These are phyloP conservation scores for Aeschynomene evenia DNA, from an alignment of 306 rosid species.

Conservation along the genomic window DNA sequence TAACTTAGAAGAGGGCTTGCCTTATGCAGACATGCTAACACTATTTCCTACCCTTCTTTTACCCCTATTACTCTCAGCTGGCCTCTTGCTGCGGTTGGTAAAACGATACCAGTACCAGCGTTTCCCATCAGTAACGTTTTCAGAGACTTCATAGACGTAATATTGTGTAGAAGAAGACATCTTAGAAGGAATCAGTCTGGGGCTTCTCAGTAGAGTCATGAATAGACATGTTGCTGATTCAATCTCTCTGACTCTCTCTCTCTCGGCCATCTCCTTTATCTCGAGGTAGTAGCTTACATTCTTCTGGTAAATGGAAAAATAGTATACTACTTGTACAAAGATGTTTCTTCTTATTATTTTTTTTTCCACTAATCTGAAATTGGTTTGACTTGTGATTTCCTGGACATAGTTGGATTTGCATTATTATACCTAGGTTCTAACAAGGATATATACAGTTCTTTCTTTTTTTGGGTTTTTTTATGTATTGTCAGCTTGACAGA, in stretches of 20 bases:
- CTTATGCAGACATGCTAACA: constrained; percentile 23
- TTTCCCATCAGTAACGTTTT: constrained; percentile 28
- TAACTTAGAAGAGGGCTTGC: not conserved
- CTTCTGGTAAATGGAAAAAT: not conserved
- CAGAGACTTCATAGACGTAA: not conserved
- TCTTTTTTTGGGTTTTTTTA: not conserved
- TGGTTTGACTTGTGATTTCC: not conserved
- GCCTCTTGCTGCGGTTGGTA: constrained; percentile 89
- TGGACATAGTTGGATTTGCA: not conserved
- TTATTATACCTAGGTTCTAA: constrained; percentile 1
- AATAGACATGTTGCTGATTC: not conserved
- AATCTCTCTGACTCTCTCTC: not conserved
- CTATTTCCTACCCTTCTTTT: constrained; percentile 11
- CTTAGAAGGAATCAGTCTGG: constrained; percentile 2
- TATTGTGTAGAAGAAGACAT: not conserved
- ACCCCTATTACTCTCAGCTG: constrained; percentile 51
- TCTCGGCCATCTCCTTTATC: not conserved
- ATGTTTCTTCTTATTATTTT: too few species aligned
- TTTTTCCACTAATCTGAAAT: constrained; percentile 7
- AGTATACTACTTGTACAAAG: constrained; percentile 18
- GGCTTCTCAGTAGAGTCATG: not conserved
- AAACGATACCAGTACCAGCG: constrained; percentile 64
- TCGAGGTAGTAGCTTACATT: not conserved
- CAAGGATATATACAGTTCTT: not conserved
- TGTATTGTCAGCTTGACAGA: not conserved